phyloP scores from a whole-genome alignment of 2,329 filamentous ascomycete genomes.

The Clarireedia homoeocarpa region DNA sequence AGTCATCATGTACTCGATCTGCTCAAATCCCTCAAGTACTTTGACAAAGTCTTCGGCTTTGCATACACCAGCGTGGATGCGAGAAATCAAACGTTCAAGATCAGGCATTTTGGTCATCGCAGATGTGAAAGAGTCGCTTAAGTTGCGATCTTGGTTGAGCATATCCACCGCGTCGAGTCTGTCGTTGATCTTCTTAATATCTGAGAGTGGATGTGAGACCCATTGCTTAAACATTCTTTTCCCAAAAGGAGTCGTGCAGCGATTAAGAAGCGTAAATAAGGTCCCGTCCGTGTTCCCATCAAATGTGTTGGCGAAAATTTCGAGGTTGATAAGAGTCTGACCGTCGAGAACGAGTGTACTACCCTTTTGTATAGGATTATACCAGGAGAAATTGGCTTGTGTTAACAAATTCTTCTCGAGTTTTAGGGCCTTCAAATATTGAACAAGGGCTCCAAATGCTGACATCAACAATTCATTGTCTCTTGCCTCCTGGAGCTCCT shows the following conservation, averaged over 20 bases:
- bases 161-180: constrained; percentile 90
- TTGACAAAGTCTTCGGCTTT: constrained; percentile 86
- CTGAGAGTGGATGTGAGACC: constrained; percentile 91
- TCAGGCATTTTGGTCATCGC: constrained; percentile 90
- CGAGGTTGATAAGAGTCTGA: constrained; percentile 95
- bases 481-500: constrained; percentile 60
- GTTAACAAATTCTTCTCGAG: constrained; percentile 82
- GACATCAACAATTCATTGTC: constrained; percentile 83
- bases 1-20: constrained; percentile 90
- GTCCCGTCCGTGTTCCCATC: constrained; percentile 83
- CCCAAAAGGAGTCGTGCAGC: constrained; percentile 92
- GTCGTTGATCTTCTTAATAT: constrained; percentile 83
- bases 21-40: constrained; percentile 92
- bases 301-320: constrained; percentile 88
- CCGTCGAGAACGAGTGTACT: constrained; percentile 89
- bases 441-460: constrained; percentile 78
- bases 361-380: constrained; percentile 83
- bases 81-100: constrained; percentile 85
- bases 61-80: constrained; percentile 87
- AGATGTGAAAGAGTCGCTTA: constrained; percentile 81
- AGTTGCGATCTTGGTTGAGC: constrained; percentile 70
- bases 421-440: constrained; percentile 81
- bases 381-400: constrained; percentile 83
- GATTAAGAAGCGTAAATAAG: constrained; percentile 81
- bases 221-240: constrained; percentile 94